Evolutionary conservation across 2,329 filamentous ascomycete species (phyloP).

Genomic region (Trichoderma cornu-damae): DNA sequence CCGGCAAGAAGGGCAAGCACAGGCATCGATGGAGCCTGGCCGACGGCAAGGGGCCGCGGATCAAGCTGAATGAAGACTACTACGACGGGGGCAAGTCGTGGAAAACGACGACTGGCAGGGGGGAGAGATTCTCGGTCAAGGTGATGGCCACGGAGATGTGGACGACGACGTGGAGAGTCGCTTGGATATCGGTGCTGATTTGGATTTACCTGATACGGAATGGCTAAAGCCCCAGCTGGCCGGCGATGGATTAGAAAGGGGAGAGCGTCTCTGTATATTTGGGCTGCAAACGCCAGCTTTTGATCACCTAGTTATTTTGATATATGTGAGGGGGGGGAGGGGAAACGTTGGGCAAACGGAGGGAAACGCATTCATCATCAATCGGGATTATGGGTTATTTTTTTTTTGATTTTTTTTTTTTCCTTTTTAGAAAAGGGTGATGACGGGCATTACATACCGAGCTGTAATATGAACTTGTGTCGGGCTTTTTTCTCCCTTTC

Average conservation of each 20-base stretch:
- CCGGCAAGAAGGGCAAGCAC: slow-evolving; percentile 27
- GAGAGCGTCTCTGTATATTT: slow-evolving; percentile 5
- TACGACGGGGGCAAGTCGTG: slow-evolving; percentile 41
- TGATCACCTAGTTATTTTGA: background rate
- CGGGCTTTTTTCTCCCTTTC: no score
- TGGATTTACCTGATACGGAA: slow-evolving; percentile 64
- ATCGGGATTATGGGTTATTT: background rate
- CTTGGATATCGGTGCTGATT: slow-evolving; percentile 56
- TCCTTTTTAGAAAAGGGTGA: slow-evolving; percentile 14
- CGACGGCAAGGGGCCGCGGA: slow-evolving; percentile 43
- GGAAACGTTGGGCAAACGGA: background rate
- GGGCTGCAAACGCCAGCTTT: background rate
- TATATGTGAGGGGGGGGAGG: no score
- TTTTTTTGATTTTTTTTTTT: no score
- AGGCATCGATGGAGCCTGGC: slow-evolving; percentile 41
- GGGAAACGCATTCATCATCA: background rate
- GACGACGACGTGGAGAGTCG: slow-evolving; percentile 57
- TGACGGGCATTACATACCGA: slow-evolving; percentile 3
- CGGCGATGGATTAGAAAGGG: background rate
- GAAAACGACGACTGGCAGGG: slow-evolving; percentile 23
- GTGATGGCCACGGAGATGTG: slow-evolving; percentile 56
- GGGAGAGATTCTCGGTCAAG: slow-evolving; percentile 33
- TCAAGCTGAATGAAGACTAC: slow-evolving; percentile 48
- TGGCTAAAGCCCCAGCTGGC: slow-evolving; percentile 39
- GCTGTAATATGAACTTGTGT: background rate